Base-by-base conservation (phyloP, 441 rosid species). In the Eutrema salsugineum region DNA sequence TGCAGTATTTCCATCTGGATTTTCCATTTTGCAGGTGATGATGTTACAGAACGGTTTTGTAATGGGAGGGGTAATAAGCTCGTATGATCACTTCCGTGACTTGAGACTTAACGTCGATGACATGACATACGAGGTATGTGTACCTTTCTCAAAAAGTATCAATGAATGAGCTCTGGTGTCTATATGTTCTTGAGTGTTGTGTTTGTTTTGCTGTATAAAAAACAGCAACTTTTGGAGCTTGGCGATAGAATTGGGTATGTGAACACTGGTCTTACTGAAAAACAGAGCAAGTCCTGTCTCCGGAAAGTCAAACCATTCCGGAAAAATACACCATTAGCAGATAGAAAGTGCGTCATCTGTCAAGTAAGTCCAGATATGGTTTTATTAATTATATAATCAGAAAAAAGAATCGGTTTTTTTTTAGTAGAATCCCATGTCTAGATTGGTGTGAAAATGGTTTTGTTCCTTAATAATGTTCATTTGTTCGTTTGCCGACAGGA, bases 171-270 rank as follows among this genome's bases (percentile, higher is more conserved):
- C 14, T 58, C 17, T 27, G 20, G 40, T 32, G 47, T 27, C 48
- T 59, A 2, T 46, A 8, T 32, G 46, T 57, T 50, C 47, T 10
- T 35, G 44, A 53, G 38, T 62, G 19, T 19, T 69, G 59, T 68
- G 65, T 46, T 11, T 46, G 28, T 12, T 22, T 48, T 59, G 33
- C 81, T 12, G 50, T 53, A n/a, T 43, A 1, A 46, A 53, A 79
- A 63, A 78, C 85, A 94, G 99, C 91, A 94, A 84, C 81, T 94
- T 66, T 83, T 94, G n/a, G 99, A 94, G 82, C 94, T 94, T 54
- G 94, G 94, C 10, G 99, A 94, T 55, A 87, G 81, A 80, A 94
- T 94, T 58, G 99, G 99, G 36, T 71, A 88, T 47, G 99, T 92
- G 27, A 83, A 73, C 59, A 92, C 98, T 27, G 99, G 99, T 40